phyloP scores from a whole-genome alignment of 1,284 basidiomycete genomes.

The Cutaneotrichosporon cavernicola region DNA sequence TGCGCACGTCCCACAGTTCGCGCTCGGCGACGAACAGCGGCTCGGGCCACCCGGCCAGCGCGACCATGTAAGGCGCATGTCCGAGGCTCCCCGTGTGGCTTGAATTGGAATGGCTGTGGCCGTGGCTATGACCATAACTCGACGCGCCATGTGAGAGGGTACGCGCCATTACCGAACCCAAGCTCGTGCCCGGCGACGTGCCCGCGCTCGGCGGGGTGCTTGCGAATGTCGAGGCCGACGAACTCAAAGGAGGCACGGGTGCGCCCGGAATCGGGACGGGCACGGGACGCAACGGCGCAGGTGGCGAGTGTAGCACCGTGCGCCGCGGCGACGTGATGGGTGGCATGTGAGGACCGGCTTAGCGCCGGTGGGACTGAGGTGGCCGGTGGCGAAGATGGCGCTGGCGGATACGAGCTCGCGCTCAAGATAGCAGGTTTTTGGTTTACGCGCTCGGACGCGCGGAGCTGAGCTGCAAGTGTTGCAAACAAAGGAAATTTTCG shows the following conservation, averaged over 20 bases:
- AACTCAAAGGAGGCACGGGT: neutral
- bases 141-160: neutral
- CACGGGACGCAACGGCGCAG: slow-evolving; percentile 7
- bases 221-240: neutral
- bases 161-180: slow-evolving; percentile 2
- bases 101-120: neutral
- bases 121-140: neutral
- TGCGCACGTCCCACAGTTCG: slow-evolving; percentile 22
- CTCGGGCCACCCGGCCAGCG: slow-evolving; percentile 43
- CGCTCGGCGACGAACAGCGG: slow-evolving; percentile 35
- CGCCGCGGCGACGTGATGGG: slow-evolving; percentile 24
- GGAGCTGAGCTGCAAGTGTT: neutral
- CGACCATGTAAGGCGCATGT: slow-evolving; percentile 40
- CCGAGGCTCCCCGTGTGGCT: slow-evolving; percentile 1
- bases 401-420: neutral
- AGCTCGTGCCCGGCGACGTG: slow-evolving; percentile 1
- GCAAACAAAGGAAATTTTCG: neutral
- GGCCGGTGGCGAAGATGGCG: neutral
- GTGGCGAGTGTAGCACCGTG: slow-evolving; percentile 13
- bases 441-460: neutral
- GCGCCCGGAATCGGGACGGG: slow-evolving; percentile 12
- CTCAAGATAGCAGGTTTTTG: neutral
- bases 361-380: neutral
- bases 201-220: slow-evolving; percentile 2
- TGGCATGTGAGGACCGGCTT: slow-evolving; percentile 13